Conservation (phyloP, 1,139 yeast genomes). For the Candida neerlandica region DNA sequence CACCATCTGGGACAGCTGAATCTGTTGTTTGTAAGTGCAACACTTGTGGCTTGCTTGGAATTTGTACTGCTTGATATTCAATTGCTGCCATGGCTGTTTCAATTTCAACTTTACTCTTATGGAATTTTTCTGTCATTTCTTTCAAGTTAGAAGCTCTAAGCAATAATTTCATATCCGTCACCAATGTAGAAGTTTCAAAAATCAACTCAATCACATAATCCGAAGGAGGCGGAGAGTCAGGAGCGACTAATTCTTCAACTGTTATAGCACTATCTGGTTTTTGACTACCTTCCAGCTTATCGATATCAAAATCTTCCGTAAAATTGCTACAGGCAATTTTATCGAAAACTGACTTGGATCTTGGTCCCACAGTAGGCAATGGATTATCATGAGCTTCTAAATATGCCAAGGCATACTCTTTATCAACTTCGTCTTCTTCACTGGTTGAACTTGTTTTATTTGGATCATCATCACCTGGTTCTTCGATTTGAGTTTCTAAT, state of each 20-base stretch:
- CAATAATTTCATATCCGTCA: constrained; percentile 65
- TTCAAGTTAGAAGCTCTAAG: constrained; percentile 63
- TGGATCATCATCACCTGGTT: constrained; percentile 9
- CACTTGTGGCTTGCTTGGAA: constrained; percentile 8
- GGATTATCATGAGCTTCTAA: constrained; percentile 26
- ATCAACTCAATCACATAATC: constrained; percentile 58
- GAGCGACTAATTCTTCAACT: constrained; percentile 55
- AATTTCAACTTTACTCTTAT: constrained; percentile 35
- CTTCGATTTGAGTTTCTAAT: background rate
- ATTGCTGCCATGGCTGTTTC: constrained; percentile 23
- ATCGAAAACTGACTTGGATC: constrained; percentile 43
- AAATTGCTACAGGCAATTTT: constrained; percentile 19
- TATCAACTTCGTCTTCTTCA: constrained; percentile 24
- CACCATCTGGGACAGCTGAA: background rate
- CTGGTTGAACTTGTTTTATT: constrained; percentile 21
- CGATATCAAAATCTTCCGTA: constrained; percentile 10
- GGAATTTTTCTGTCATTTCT: constrained; percentile 52
- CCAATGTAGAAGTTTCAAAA: constrained; percentile 60
- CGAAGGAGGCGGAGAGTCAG: constrained; percentile 54
- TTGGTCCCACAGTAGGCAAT: constrained; percentile 29
- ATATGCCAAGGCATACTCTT: constrained; percentile 30
- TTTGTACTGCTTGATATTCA: constrained; percentile 20
- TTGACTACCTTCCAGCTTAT: constrained; percentile 16
- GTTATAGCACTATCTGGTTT: constrained; percentile 30
- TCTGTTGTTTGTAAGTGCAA: background rate